Evolutionary conservation across 768 basidiomycete genomes (phyloP).

Genomic region (Kwoniella pini): DNA sequence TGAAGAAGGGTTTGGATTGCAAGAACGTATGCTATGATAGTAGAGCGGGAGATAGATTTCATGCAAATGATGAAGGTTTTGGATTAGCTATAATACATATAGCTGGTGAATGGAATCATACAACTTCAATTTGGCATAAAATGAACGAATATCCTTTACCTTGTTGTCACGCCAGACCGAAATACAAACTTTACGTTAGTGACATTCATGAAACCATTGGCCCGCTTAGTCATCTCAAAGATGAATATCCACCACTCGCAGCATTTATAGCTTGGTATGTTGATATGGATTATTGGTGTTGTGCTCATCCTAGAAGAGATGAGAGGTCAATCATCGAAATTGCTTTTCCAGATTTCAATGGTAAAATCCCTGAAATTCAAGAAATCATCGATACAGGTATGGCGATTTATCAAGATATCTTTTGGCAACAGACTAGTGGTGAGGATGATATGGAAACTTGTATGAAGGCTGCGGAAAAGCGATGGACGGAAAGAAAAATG

Average conservation of each 20-base stretch:
- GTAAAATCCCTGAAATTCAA: neutral
- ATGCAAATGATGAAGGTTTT: neutral
- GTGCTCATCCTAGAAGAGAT: neutral
- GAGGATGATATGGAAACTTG: neutral
- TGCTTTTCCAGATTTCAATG: neutral
- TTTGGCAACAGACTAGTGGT: neutral
- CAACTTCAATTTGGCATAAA: neutral
- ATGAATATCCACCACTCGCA: neutral
- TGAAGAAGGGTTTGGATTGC: neutral
- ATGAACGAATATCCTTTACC: neutral
- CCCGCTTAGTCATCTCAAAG: neutral
- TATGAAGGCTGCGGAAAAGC: neutral
- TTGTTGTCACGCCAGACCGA: neutral
- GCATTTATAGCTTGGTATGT: neutral
- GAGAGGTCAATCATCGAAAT: constrained; percentile 1
- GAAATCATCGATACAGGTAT: neutral
- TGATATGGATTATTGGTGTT: constrained; percentile 5
- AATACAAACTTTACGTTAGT: neutral
- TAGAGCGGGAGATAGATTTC: neutral
- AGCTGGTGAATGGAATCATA: neutral
- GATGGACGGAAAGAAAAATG: constrained; percentile 2
- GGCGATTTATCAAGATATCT: neutral
- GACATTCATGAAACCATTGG: neutral
- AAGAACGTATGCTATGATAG: neutral
- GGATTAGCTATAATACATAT: neutral